Percentiles rank a stretch among this genome's conserved stretches.
These are phyloP conservation scores for Rhipidocladum racemiflorum DNA, from an alignment of 176 grass and related monocot species.

Conservation along the genomic window DNA sequence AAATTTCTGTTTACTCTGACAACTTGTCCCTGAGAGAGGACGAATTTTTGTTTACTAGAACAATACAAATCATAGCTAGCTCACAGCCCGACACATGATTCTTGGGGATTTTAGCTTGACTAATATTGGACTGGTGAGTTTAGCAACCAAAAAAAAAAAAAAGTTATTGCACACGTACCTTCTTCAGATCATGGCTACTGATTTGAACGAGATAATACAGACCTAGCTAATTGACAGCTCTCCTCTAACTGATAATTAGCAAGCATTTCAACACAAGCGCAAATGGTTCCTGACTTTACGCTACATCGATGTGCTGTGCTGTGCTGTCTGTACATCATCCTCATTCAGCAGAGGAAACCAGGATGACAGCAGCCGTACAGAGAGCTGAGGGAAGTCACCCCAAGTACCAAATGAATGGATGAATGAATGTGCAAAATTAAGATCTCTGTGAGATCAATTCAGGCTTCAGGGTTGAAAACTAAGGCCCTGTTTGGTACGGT, in stretches of 20 bases:
- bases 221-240: neutral
- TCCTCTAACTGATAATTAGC: neutral
- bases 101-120: neutral
- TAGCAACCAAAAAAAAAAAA: neutral
- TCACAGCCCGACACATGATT: neutral
- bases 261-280: neutral
- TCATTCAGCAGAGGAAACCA: neutral
- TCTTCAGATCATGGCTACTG: neutral
- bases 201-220: neutral
- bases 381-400: neutral
- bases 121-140: neutral
- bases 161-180: neutral
- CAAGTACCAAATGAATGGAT: neutral
- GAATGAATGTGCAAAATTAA: neutral
- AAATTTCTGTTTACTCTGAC: neutral
- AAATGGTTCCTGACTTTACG: neutral
- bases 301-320: neutral
- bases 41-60: neutral
- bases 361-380: neutral
- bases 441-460: neutral
- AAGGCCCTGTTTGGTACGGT: too few species aligned
- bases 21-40: too few species aligned
- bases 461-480: neutral
- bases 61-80: neutral
- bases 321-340: neutral